Evolutionary conservation across 345 rosid species (phyloP), one percentile per base, ranked within the genome.

Genomic region (Streptanthus diversifolius): DNA sequence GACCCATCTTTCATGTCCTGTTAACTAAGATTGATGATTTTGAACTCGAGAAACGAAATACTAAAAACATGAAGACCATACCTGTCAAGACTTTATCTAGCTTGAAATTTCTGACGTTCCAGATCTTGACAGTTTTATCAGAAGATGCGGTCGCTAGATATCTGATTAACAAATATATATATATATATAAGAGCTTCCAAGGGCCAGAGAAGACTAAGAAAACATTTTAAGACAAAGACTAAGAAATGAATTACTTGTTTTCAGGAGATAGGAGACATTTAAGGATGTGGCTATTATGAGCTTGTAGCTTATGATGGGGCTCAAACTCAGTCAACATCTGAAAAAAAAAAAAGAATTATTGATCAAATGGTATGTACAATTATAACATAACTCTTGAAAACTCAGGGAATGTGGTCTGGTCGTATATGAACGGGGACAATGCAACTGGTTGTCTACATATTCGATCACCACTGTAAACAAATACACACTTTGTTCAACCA

Each of bases 111-210:
- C 88, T 92, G 36, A 87, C 90, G 63, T 91, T 95, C 98, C 99
- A 95, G 72, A 95, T 90, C 82, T 95, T 95, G 76, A 95, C 95
- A 21, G 93, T 95, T 60, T 81, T 86, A 39, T 95, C 99, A 30
- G 99, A 82, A 36, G 99, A 95, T 80, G 98, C 88, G 37, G 99
- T 95, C 12, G 96, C 99, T 80, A 95, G 81, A 79, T 95, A 95
- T 74, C 98, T 93, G 80, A 32, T 51, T 39, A 63, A 70, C 52
- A 18, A 25, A 56, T 9, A 32, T 32, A 10, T 14, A 56, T 9
- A 32, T 32, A 10, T 14, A 65, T 19, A 1, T 49, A 63, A 66
- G 52, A 55, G 19, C 43, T 39, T 47, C 6, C 29, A 27, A 73
- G 25, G 22, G 44, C 3, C 2, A n/a, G 24, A 44, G 55, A 48